phyloP scores from a whole-genome alignment of 805 yeast species.

The Ogataea thermomethanolica region DNA sequence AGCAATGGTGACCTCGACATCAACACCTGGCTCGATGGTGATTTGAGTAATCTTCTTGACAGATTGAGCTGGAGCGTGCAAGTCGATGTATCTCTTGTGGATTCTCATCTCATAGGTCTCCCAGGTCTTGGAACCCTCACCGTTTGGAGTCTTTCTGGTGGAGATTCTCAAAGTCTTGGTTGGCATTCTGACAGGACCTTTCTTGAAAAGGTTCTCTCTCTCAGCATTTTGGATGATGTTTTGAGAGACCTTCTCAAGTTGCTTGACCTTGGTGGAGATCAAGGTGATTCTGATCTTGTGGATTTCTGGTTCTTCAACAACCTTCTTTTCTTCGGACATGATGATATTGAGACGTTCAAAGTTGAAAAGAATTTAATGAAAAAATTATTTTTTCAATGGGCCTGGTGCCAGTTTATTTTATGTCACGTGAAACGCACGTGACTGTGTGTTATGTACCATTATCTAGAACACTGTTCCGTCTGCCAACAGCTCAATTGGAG shows the following conservation, averaged over 20 bases:
- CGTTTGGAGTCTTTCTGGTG: constrained; percentile 99
- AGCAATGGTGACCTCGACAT: constrained; percentile 91
- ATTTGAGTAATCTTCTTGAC: constrained; percentile 96
- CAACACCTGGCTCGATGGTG: constrained; percentile 99
- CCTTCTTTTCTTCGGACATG: constrained; percentile 82
- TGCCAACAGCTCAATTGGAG: constrained; percentile 58
- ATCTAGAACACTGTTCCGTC: constrained; percentile 62
- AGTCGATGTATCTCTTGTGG: constrained; percentile 99
- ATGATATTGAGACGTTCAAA: constrained; percentile 37
- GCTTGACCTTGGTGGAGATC: constrained; percentile 98
- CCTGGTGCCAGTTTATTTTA: background rate
- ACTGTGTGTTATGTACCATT: background rate
- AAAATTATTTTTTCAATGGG: constrained; percentile 1
- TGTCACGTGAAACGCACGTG: constrained; percentile 14
- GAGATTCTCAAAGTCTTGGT: constrained; percentile 96
- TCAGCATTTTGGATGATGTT: constrained; percentile 87
- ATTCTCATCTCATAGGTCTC: constrained; percentile 99
- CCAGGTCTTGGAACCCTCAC: constrained; percentile 99
- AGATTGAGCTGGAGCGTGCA: constrained; percentile 90
- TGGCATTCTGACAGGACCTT: constrained; percentile 99
- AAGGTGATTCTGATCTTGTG: constrained; percentile 98
- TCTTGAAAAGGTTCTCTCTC: constrained; percentile 78
- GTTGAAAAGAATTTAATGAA: constrained; percentile 15
- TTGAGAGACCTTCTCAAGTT: constrained; percentile 92
- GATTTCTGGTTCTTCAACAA: constrained; percentile 76